Evolutionary conservation across 768 basidiomycete genomes (phyloP), one percentile per base, ranked within the genome.

Genomic region (Xerocomus brunneocitrinus): DNA sequence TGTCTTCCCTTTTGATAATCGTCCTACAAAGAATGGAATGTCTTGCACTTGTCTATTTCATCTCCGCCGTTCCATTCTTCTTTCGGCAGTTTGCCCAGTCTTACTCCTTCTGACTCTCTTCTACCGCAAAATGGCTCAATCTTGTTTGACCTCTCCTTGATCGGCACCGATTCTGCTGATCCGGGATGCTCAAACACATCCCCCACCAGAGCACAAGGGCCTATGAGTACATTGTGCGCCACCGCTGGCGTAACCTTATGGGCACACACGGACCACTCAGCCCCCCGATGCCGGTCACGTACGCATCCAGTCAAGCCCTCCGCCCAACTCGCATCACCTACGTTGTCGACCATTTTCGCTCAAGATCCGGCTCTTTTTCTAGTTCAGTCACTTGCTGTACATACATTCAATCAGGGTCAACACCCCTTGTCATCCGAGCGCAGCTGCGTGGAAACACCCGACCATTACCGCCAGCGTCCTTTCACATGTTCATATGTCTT

Each of bases 311-410:
- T 39, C 40, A 52, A 41, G 47, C 64, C 65, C 66, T 68, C 64
- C 64, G 64, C 66, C 66, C 66, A 64, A 22, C 34, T 58, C 66
- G 66, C 59, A 34, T 34, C 61, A 57, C 16, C 16, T 50, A 13
- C 51, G 40, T 61, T 66, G 53, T 62, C 49, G 56, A 54, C 59
- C 52, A 31, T 19, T 49, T 44, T 56, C 46, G 35, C 61, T 55
- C 50, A 60, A 55, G 58, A 55, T 67, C 63, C 62, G 58, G 64
- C 45, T 40, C 35, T 31, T 36, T 34, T 47, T 48, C 58, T 42
- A 25, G 43, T 27, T 50, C 32, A 30, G 50, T 43, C 55, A 54
- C 25, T 27, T 55, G 39, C 41, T 52, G 54, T 61, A 31, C 52
- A 41, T 46, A 53, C 36, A 54, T 50, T 57, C 31, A 34, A 34